A percentile compares a stretch with the other conserved stretches of the same genome.
Evolutionary conservation across 169 alveolate species (phyloP).

Genomic region (Plasmodium berghei): DNA sequence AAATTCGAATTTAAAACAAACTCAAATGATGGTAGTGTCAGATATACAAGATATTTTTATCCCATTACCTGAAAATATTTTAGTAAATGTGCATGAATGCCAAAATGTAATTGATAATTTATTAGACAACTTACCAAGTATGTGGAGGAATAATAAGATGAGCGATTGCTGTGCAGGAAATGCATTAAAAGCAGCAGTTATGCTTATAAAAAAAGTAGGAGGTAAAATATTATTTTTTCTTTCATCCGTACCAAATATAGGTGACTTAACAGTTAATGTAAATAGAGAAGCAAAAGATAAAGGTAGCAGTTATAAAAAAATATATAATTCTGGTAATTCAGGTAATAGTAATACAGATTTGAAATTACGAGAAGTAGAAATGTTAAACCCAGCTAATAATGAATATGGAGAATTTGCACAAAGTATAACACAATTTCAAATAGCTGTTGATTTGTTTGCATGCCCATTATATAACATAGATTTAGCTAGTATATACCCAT

Average conservation of each 20-base stretch:
- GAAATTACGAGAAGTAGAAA: conserved; percentile 82
- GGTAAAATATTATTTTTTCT: conserved; percentile 93
- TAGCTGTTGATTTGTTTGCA: conserved; percentile 82
- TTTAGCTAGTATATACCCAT: conserved; percentile 63
- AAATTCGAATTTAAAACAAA: conserved; percentile 87
- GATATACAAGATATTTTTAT: conserved; percentile 93
- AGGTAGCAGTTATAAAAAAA: conserved; percentile 71
- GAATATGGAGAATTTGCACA: conserved; percentile 79
- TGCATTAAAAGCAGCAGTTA: conserved; percentile 93
- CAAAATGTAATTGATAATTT: conserved; percentile 77
- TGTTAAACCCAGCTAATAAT: conserved; percentile 79
- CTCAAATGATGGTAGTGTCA: conserved; percentile 93
- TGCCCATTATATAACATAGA: conserved; percentile 76
- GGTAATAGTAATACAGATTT: conserved; percentile 68
- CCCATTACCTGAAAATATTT: conserved; percentile 94
- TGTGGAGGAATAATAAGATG: conserved; percentile 89
- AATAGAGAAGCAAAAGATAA: conserved; percentile 80
- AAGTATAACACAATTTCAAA: conserved; percentile 84
- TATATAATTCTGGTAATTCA: conserved; percentile 59
- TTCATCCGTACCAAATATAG: conserved; percentile 88
- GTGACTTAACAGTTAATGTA: conserved; percentile 87
- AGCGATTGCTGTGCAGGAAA: conserved; percentile 90
- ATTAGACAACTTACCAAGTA: conserved; percentile 89
- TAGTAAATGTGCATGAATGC: conserved; percentile 90
- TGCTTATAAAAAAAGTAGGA: conserved; percentile 94